phyloP scores from a whole-genome alignment of 352 stramenopile species.

The Globisporangium alternatum region DNA sequence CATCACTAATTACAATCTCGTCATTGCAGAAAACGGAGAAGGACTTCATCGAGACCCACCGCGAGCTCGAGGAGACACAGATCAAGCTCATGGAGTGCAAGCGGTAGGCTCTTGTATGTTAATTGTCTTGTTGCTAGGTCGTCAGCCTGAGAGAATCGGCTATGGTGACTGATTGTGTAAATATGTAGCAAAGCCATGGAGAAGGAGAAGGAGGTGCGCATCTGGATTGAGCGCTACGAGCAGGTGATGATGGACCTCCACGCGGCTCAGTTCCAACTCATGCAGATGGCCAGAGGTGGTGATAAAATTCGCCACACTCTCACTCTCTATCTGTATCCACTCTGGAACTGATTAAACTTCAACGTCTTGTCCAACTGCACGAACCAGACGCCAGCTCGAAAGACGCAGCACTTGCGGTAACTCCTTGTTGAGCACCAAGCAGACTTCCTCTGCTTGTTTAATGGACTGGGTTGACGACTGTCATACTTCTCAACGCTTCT shows the following conservation, averaged over 20 bases:
- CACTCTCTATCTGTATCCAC: neutral
- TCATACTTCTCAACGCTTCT: neutral
- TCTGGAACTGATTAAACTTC: neutral
- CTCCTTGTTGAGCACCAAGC: too few species aligned
- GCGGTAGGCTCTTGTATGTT: conserved; percentile 24
- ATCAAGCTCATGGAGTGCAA: conserved; percentile 70
- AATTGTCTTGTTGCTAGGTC: too few species aligned
- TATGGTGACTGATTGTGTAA: neutral
- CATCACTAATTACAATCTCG: neutral
- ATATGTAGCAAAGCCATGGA: conserved; percentile 35
- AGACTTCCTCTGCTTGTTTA: neutral
- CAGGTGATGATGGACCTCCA: conserved; percentile 86
- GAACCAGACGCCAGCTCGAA: conserved; percentile 60
- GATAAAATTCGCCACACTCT: neutral
- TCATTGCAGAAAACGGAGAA: conserved; percentile 56
- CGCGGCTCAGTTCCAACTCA: conserved; percentile 64
- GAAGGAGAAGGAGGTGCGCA: conserved; percentile 51
- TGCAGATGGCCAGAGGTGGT: conserved; percentile 58
- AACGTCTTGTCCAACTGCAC: neutral
- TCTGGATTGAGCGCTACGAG: conserved; percentile 81
- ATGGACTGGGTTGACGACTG: too few species aligned
- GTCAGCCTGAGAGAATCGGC: neutral
- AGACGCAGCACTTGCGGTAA: conserved; percentile 56
- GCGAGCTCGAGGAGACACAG: conserved; percentile 62
- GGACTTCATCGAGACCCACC: conserved; percentile 65